These are phyloP conservation scores for Blastocystis sp. DNA, from an alignment of 352 stramenopile species.

Conservation along the genomic window DNA sequence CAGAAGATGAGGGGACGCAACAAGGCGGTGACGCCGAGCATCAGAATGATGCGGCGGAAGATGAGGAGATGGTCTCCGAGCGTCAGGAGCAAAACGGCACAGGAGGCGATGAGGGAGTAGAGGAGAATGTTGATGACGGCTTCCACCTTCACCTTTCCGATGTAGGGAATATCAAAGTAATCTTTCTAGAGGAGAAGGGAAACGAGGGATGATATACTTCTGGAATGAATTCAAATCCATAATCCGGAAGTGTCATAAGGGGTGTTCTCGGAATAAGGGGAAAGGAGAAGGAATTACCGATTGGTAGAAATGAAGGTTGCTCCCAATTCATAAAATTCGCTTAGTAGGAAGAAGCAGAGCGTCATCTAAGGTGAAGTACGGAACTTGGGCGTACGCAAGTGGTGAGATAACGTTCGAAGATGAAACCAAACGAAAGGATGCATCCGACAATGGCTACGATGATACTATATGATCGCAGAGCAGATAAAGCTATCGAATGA, in stretches of 20 bases:
- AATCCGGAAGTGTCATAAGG: background rate
- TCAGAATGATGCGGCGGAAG: background rate
- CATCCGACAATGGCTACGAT: background rate
- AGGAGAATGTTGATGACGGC: conserved; percentile 36
- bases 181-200: background rate
- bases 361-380: background rate
- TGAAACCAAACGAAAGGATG: conserved; percentile 9
- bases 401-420: background rate
- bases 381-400: background rate
- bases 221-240: conserved; percentile 33
- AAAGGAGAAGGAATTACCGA: background rate
- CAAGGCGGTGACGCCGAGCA: conserved; percentile 24
- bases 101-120: background rate
- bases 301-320: conserved; percentile 38
- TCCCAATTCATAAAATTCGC: conserved; percentile 46
- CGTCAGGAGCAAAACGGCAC: background rate
- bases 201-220: background rate
- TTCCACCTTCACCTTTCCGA: conserved; percentile 36
- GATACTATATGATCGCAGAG: background rate
- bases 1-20: conserved; percentile 30
- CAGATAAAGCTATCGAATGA: background rate
- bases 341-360: conserved; percentile 27
- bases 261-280: background rate
- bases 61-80: conserved; percentile 13
- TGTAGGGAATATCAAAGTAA: background rate